Evolutionary conservation across 2,329 filamentous ascomycete genomes (phyloP), one percentile per base, ranked within the genome.

Genomic region (Colletotrichum aenigma): DNA sequence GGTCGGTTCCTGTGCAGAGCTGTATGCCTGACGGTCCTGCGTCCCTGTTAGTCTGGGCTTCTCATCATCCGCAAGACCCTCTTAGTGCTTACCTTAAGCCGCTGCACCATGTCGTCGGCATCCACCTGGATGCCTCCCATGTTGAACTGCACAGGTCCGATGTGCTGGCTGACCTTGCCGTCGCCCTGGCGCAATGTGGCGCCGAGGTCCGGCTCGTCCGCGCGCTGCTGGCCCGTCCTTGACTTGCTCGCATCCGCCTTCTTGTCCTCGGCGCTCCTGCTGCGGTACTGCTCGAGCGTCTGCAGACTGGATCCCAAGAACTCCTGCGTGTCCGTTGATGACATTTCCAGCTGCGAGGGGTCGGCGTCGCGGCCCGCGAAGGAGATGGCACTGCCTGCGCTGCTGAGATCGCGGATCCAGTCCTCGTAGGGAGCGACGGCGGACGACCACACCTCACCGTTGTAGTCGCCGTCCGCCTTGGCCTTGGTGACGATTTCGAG

Each of bases 41-140:
- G 38, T 71, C 67, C 58, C 16, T 70, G 70, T 84, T 74, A 85
- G 80, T 6, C n/a, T 43, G 0, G 0, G 9, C 12, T 7, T 0
- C 28, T 58, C 16, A n/a, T 21, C 13, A 12, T 21, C 16, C 13
- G 16, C 7, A 32, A 24, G 62, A 68, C 3, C 81, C 86, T 7
- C 2, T 10, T 3, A 15, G 1, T 61, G 34, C 43, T 69, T 5
- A 96, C 95, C 91, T 96, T 96, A 76, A 98, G 88, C 80, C 94
- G 92, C 84, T 96, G 94, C 74, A 98, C 86, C 94, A 97, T 97
- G 81, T 98, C 96, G 81, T 98, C 96, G 10, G 96, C 96, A 85
- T 98, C 96, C 34, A 98, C 95, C 82, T 98, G 96, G 77, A 99
- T 98, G 69, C 97, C 97, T 56, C 97, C 97, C 90, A 99, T 97